A percentile compares a stretch with the other conserved stretches of the same genome.
Evolutionary conservation across 2,329 filamentous ascomycete species (phyloP).

Genomic region (Ascochyta viciae-villosae): DNA sequence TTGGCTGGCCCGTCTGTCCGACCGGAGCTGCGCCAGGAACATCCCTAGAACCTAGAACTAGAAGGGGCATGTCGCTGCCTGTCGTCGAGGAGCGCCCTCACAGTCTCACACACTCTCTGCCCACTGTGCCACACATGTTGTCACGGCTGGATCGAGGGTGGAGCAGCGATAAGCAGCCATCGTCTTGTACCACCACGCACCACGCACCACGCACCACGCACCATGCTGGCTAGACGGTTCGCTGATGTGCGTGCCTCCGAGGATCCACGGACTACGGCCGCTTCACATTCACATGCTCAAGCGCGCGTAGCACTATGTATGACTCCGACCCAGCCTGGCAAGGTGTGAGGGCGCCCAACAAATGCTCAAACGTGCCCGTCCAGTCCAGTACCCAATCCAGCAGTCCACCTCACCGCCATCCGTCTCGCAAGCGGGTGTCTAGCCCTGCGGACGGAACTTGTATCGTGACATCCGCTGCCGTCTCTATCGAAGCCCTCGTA

Average conservation of each 20-base stretch:
- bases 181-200: not conserved
- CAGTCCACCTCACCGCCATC: conserved; percentile 8
- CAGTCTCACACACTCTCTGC: not conserved
- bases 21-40: not conserved
- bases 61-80: not conserved
- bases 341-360: conserved; percentile 15
- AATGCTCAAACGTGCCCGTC: conserved; percentile 4
- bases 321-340: conserved; percentile 9
- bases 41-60: not conserved
- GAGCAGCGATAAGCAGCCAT: conserved; percentile 11
- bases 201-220: too few relatives aligned
- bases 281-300: conserved; percentile 19
- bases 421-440: not conserved
- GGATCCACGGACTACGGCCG: not conserved
- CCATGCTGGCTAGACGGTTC: conserved; percentile 2
- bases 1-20: not conserved
- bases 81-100: not conserved
- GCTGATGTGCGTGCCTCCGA: conserved; percentile 1
- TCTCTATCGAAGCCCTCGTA: conserved; percentile 17
- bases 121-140: conserved; percentile 6
- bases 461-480: conserved; percentile 12
- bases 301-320: conserved; percentile 9
- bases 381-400: too few relatives aligned
- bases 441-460: not conserved
- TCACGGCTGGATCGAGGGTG: conserved; percentile 5